Conservation (phyloP, 2,329 filamentous ascomycete species). For the Aspergillus fumigatus region DNA sequence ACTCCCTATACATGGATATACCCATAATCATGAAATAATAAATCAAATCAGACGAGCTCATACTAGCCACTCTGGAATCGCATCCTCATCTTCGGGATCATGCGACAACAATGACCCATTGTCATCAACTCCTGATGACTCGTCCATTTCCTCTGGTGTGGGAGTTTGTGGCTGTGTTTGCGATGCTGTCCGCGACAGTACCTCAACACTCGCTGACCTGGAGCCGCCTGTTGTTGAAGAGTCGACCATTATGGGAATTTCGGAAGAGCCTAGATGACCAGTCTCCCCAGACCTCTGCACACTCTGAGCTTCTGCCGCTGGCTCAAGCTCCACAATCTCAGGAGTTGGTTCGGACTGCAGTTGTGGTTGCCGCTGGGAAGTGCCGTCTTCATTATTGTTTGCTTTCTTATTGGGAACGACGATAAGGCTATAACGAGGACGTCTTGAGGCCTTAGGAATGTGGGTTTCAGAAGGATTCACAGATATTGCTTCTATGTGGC, state of each 20-base stretch:
- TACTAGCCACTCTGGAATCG: constrained; percentile 60
- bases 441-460: constrained; percentile 3
- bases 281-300: background rate
- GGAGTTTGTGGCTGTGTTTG: constrained; percentile 7
- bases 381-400: background rate
- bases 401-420: constrained; percentile 22
- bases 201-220: constrained; percentile 22
- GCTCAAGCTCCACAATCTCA: background rate
- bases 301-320: background rate
- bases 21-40: background rate
- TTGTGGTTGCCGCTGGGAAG: background rate
- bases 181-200: constrained; percentile 18
- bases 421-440: constrained; percentile 25
- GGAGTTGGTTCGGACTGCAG: background rate
- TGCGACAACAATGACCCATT: constrained; percentile 53
- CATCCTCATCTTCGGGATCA: constrained; percentile 62
- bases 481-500: background rate
- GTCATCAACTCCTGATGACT: constrained; percentile 36
- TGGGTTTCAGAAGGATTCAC: background rate
- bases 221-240: constrained; percentile 22
- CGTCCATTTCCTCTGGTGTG: constrained; percentile 11
- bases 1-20: background rate
- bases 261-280: constrained; percentile 13
- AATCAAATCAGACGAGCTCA: constrained; percentile 22
- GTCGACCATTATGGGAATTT: constrained; percentile 21